Conservation (phyloP, 169 alveolate genomes). For the Plasmodium fragile region DNA sequence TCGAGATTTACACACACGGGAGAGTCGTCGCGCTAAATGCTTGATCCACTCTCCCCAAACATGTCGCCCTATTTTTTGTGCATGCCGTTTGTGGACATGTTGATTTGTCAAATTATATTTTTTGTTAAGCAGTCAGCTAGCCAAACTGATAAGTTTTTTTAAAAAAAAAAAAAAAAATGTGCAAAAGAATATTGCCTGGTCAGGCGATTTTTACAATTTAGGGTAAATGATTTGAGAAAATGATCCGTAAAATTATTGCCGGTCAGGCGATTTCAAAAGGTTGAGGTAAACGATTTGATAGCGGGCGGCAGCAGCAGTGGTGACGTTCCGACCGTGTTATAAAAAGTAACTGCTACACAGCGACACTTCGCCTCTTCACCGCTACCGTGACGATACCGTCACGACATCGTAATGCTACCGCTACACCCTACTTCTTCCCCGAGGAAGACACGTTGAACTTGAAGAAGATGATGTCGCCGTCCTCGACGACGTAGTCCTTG, state of each 20-base stretch:
- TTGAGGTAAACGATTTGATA: background rate
- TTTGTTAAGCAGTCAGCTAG: background rate
- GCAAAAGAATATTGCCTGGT: background rate
- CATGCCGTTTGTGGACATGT: background rate
- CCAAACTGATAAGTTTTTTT: background rate
- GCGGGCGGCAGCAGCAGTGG: background rate
- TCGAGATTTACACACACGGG: background rate
- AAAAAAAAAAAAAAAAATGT: conserved; percentile 1
- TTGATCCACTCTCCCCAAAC: background rate
- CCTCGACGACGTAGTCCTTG: conserved; percentile 97
- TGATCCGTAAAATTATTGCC: background rate
- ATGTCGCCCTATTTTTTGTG: background rate
- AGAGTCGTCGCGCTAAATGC: background rate
- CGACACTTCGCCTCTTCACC: background rate
- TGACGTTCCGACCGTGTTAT: too few relatives aligned
- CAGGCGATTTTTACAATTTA: background rate
- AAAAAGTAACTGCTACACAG: background rate
- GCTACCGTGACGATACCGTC: too few relatives aligned
- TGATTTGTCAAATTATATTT: background rate
- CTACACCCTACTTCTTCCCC: conserved; percentile 91
- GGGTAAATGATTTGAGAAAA: background rate
- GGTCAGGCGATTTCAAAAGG: background rate
- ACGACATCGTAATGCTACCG: too few relatives aligned
- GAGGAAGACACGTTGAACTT: conserved; percentile 97
- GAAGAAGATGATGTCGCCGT: conserved; percentile 98